These are phyloP conservation scores for Trichophyton mentagrophytes DNA, from an alignment of 2,329 filamentous ascomycete species.

Conservation along the genomic window DNA sequence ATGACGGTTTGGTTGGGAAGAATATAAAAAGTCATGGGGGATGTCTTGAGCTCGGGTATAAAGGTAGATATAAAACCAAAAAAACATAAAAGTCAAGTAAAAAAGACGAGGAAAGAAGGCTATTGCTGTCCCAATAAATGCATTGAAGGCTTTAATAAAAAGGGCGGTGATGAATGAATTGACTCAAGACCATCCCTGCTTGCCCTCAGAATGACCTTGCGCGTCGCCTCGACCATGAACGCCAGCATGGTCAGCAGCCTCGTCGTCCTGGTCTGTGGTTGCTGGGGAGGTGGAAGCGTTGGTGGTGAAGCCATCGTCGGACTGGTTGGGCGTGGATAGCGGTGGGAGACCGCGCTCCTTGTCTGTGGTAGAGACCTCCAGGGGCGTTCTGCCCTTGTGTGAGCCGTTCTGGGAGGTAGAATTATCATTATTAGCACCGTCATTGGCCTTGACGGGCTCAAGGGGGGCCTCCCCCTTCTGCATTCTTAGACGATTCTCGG, in stretches of 20 bases:
- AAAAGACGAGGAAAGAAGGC: too few relatives aligned
- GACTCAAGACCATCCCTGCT: background rate
- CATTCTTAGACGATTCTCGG: constrained; percentile 61
- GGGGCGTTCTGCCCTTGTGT: background rate
- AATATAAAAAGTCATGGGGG: background rate
- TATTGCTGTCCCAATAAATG: too few relatives aligned
- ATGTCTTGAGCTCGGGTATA: background rate
- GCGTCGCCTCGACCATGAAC: background rate
- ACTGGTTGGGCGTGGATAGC: constrained; percentile 1
- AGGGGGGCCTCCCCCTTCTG: constrained; percentile 12
- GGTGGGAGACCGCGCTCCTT: background rate
- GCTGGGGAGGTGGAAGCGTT: constrained; percentile 1
- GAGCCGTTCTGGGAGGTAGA: background rate
- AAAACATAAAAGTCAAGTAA: background rate
- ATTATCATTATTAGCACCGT: background rate
- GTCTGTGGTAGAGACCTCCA: background rate
- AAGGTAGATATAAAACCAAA: background rate
- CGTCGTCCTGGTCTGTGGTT: background rate
- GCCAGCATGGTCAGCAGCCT: background rate
- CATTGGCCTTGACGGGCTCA: background rate
- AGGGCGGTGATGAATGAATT: background rate
- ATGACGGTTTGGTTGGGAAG: background rate
- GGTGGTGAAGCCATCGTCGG: background rate
- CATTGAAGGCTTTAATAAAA: background rate
- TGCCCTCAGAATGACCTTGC: background rate